Conservation (phyloP, 2,329 filamentous ascomycete genomes). For the Fusarium sacchari region DNA sequence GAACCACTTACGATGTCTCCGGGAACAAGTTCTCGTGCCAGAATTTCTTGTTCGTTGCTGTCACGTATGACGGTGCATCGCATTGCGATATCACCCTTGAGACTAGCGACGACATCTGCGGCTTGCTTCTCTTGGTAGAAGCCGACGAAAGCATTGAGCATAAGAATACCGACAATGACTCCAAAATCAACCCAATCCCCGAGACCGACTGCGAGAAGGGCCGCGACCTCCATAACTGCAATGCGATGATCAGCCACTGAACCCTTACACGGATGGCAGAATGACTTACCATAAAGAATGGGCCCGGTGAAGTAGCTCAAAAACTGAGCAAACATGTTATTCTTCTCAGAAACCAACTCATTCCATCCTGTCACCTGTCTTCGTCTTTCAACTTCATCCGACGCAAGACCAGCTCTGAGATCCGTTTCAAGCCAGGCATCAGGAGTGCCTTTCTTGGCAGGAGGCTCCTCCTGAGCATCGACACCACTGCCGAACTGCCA, state of each 20-base stretch:
- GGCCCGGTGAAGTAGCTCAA: background rate
- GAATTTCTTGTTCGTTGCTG: conserved; percentile 13
- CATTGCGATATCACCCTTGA: conserved; percentile 35
- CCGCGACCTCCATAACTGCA: conserved; percentile 30
- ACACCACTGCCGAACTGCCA: conserved; percentile 23
- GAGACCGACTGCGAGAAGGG: conserved; percentile 20
- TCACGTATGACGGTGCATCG: conserved; percentile 22
- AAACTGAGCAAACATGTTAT: conserved; percentile 15
- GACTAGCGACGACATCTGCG: conserved; percentile 21
- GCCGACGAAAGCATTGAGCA: conserved; percentile 31
- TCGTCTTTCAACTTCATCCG: conserved; percentile 19
- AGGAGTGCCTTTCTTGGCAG: conserved; percentile 5
- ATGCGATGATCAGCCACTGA: background rate
- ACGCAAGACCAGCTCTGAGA: background rate
- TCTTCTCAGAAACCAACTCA: conserved; percentile 22
- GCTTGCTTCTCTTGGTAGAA: conserved; percentile 31
- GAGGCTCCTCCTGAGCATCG: background rate
- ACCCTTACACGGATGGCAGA: rapidly evolving
- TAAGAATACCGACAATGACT: conserved; percentile 25
- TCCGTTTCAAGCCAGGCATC: conserved; percentile 29
- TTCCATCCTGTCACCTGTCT: conserved; percentile 24
- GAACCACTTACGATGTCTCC: conserved; percentile 23
- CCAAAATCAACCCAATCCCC: conserved; percentile 30
- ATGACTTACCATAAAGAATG: conserved; percentile 22
- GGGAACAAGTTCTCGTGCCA: conserved; percentile 7